Base-by-base conservation (phyloP, 352 stramenopile genomes). In the Phytophthora multivora region DNA sequence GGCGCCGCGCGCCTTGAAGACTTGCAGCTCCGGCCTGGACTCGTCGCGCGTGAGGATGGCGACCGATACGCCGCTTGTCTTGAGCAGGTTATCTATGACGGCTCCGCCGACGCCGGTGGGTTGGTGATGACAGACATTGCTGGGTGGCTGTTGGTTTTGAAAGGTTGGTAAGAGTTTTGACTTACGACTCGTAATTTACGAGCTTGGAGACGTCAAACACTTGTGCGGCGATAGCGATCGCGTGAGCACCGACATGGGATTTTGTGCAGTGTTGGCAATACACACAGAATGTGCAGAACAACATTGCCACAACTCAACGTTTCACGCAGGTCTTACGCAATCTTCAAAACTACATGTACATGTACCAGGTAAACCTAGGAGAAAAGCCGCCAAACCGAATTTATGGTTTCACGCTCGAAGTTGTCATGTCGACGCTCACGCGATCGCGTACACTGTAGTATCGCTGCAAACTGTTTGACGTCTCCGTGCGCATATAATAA, bases 81-180 rank as follows among this genome's bases (percentile, higher is more conserved):
- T n/a, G n/a, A n/a, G n/a, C n/a, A n/a, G n/a, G n/a, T n/a, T n/a
- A n/a, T n/a, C n/a, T n/a, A n/a, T n/a, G n/a, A n/a, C n/a, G n/a
- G n/a, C n/a, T n/a, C n/a, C n/a, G 23, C 67, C 67, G 52, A 76
- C 39, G 56, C 54, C 55, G 36, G 62, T 62, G 33, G 61, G 63
- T 46, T 63, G 33, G 69, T 42, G 30, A 72, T 60, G 28, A 23
- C 21, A 23, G 21, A 23, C 21, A 23, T 23, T 23, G 21, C 21
- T 23, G 3, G 68, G 43, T 35, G 2, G 23, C 25, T 5, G 25
- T 38, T 25, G 21, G 21, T 23, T 23, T 23, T 23, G 21, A 23
- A 23, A 23, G 21, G 21, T 46, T 55, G 19, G 4, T 16, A 26
- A 42, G 46, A 64, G 21, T 31, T 69, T 69, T 64, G n/a, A 63